These are phyloP conservation scores for Botrytis medusae DNA, from an alignment of 2,329 filamentous ascomycete species.

Conservation along the genomic window DNA sequence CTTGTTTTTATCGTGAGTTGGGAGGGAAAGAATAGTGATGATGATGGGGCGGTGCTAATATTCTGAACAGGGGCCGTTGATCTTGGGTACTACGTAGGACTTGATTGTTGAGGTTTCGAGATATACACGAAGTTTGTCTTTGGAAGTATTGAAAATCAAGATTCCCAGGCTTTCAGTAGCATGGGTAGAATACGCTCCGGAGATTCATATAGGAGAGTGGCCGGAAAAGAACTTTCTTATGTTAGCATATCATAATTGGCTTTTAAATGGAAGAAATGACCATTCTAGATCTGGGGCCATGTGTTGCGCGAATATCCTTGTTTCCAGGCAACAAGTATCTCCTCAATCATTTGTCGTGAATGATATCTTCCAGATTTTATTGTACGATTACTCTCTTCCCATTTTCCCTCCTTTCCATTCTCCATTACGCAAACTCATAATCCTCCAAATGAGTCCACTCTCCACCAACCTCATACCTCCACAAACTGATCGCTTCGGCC, in stretches of 20 bases:
- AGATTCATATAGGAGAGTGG: background rate
- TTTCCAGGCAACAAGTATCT: background rate
- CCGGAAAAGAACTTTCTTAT: background rate
- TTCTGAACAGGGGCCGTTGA: background rate
- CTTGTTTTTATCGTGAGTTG: background rate
- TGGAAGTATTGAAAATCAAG: background rate
- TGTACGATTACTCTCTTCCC: background rate
- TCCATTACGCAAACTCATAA: slow-evolving; percentile 9
- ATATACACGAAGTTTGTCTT: background rate
- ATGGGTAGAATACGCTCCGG: background rate
- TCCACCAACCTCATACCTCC: slow-evolving; percentile 24
- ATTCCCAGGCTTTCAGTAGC: background rate
- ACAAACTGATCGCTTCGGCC: slow-evolving; percentile 20
- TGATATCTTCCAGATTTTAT: background rate
- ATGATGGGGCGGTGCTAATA: background rate
- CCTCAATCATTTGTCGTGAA: background rate
- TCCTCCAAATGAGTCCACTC: slow-evolving; percentile 23
- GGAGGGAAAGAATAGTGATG: too few relatives aligned
- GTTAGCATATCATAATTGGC: background rate
- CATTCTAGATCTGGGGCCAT: fast-evolving
- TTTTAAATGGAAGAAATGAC: background rate
- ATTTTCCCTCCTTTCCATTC: background rate
- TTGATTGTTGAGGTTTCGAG: too few relatives aligned
- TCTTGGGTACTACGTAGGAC: background rate
- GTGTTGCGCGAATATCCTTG: background rate